A percentile compares a stretch with the other conserved stretches of the same genome.
Evolutionary conservation across 108 stramenopile species (phyloP).

Genomic region (Schizochytrium sp.): DNA sequence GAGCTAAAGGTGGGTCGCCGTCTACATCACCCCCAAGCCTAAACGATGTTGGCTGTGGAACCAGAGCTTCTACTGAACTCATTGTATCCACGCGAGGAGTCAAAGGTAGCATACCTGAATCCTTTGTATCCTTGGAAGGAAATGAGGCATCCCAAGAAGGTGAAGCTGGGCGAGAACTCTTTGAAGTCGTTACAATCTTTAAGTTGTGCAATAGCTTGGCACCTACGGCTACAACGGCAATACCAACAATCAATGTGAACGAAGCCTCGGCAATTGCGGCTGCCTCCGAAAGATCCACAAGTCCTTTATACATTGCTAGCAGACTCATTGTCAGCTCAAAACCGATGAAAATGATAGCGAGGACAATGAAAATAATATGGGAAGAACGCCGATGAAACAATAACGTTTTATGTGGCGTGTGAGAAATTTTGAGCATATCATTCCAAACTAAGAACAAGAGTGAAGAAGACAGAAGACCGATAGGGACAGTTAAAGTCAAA

Average conservation of each 20-base stretch:
- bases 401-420: not conserved
- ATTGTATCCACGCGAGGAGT: no score
- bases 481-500: conserved; percentile 34
- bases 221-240: not conserved
- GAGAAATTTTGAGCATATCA: conserved; percentile 19
- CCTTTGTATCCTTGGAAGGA: no score
- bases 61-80: no score
- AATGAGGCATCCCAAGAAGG: no score
- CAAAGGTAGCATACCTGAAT: no score
- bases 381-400: conserved; percentile 24
- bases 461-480: not conserved
- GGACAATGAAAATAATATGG: not conserved
- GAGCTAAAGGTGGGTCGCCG: not conserved
- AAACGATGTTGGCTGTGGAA: no score
- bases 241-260: not conserved
- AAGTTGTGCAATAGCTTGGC: not conserved
- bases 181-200: no score
- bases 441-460: conserved; percentile 14
- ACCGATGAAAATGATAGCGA: not conserved
- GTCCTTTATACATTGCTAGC: not conserved
- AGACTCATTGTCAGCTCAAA: not conserved
- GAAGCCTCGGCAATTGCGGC: not conserved
- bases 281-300: conserved; percentile 15
- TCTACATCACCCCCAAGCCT: no score
- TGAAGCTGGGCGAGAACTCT: no score